A percentile compares a stretch with the other conserved stretches of the same genome.
Conservation (phyloP, 2,329 filamentous ascomycete species). For the Calonectria hongkongensis region DNA sequence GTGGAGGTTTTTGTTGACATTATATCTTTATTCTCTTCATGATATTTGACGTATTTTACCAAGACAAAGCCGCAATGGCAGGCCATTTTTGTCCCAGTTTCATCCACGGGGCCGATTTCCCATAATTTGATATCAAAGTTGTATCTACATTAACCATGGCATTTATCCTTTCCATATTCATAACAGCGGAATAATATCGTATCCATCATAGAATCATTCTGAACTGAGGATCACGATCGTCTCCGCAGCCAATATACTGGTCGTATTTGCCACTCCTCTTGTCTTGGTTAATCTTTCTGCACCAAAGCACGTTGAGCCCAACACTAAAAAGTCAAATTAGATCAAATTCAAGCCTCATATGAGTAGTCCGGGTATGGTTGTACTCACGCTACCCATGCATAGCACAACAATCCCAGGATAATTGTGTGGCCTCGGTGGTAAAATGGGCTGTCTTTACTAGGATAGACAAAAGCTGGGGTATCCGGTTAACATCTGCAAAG, state of each 20-base stretch:
- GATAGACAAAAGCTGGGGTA: neutral
- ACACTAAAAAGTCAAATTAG: neutral
- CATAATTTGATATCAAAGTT: no score
- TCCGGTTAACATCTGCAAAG: neutral
- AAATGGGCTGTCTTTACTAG: conserved; percentile 7
- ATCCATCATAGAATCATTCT: neutral
- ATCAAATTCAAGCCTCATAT: neutral
- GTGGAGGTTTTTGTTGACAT: no score
- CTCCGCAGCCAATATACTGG: conserved; percentile 2
- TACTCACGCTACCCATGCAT: conserved; percentile 20
- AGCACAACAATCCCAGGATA: conserved; percentile 11
- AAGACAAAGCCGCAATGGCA: no score
- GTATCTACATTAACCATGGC: no score
- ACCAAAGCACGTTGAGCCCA: neutral
- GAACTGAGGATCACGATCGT: conserved; percentile 7
- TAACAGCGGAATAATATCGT: no score
- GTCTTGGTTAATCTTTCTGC: conserved; percentile 16
- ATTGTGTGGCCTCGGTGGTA: conserved; percentile 19
- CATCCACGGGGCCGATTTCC: no score
- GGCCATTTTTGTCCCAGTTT: no score
- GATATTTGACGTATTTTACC: no score
- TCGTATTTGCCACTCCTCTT: conserved; percentile 6
- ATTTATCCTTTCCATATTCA: no score
- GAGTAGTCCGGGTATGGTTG: no score
- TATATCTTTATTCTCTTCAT: no score